Conservation (phyloP, 2,329 filamentous ascomycete species). For the Nothophaeocryptopus gaeumannii region DNA sequence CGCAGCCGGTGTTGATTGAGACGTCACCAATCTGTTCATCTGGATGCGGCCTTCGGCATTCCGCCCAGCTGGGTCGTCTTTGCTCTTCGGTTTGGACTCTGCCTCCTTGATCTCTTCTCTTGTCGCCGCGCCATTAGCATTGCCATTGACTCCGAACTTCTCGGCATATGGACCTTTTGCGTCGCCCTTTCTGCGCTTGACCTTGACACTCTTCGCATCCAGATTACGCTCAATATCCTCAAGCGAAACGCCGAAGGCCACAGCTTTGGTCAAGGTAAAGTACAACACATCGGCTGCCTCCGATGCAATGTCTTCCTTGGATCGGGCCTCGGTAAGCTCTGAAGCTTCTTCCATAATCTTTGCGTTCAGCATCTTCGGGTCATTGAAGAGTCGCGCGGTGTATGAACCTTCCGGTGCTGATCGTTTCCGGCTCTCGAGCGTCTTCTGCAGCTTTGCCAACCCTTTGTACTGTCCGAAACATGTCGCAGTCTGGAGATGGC, state of each 20-base stretch:
- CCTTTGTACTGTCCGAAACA: constrained; percentile 87
- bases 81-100: constrained; percentile 52
- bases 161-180: constrained; percentile 91
- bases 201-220: constrained; percentile 91
- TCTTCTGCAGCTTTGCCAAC: constrained; percentile 81
- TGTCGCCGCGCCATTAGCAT: constrained; percentile 23
- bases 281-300: constrained; percentile 95
- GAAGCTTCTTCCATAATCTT: constrained; percentile 99
- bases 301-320: constrained; percentile 80
- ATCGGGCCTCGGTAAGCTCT: constrained; percentile 84
- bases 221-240: constrained; percentile 89
- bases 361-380: constrained; percentile 81
- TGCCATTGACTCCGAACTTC: constrained; percentile 65
- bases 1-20: constrained; percentile 60
- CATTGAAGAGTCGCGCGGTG: constrained; percentile 87
- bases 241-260: constrained; percentile 77
- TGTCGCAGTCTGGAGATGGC: constrained; percentile 84
- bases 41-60: constrained; percentile 60
- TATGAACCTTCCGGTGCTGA: constrained; percentile 89
- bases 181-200: constrained; percentile 88
- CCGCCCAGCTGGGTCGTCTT: constrained; percentile 50
- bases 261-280: constrained; percentile 88
- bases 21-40: constrained; percentile 76
- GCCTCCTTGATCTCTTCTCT: constrained; percentile 49
- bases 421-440: constrained; percentile 73